phyloP scores from a whole-genome alignment of 2,329 filamentous ascomycete genomes.

The Calonectria fujianensis region DNA sequence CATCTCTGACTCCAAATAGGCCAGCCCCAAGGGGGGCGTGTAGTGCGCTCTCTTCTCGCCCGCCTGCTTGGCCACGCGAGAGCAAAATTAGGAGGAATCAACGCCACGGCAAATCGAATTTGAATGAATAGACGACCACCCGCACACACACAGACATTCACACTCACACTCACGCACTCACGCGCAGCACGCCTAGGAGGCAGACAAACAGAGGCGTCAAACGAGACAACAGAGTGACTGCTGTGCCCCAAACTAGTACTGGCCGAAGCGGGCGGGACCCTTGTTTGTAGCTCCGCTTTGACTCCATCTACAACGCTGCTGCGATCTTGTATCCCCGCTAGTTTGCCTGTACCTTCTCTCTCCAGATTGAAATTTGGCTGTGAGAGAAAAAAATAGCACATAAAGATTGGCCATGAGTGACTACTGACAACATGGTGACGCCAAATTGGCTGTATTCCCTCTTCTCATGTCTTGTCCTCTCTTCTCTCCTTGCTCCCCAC shows the following conservation, averaged over 20 bases:
- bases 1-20: slow-evolving; percentile 48
- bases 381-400: not conserved
- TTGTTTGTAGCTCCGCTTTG: slow-evolving; percentile 25
- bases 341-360: slow-evolving; percentile 19
- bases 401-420: not conserved
- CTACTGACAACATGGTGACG: not conserved
- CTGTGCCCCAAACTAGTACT: slow-evolving; percentile 24
- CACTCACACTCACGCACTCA: not conserved
- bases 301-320: slow-evolving; percentile 19
- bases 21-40: slow-evolving; percentile 39
- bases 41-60: not conserved
- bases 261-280: slow-evolving; percentile 22
- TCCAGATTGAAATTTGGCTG: slow-evolving; percentile 12
- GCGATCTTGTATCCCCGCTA: slow-evolving; percentile 25
- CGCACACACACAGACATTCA: not conserved
- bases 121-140: not conserved
- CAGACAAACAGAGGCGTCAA: slow-evolving; percentile 8
- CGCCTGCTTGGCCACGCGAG: slow-evolving; percentile 3
- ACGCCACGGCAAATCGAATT: slow-evolving; percentile 31
- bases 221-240: slow-evolving; percentile 17
- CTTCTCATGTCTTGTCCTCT: not conserved
- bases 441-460: not conserved
- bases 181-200: not conserved
- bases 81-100: slow-evolving; percentile 39
- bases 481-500: not conserved